Conservation (phyloP, 2,329 filamentous ascomycete genomes). For the Ophiocordyceps unilateralis region DNA sequence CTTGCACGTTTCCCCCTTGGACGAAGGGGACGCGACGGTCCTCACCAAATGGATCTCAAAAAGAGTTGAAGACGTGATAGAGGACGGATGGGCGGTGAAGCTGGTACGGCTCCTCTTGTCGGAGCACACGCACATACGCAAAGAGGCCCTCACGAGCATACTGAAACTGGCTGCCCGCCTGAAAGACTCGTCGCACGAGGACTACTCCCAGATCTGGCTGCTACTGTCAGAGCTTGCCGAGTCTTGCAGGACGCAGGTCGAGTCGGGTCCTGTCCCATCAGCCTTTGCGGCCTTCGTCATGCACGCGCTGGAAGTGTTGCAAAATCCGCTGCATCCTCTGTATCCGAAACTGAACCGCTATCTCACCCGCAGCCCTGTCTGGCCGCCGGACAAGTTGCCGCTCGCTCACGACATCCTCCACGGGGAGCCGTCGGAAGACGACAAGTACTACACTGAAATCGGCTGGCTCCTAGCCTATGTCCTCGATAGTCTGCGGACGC, state of each 20-base stretch:
- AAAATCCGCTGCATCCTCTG: conserved; percentile 61
- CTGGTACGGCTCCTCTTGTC: conserved; percentile 65
- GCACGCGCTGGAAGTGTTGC: conserved; percentile 51
- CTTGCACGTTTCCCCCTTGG: conserved; percentile 29
- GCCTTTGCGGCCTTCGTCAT: conserved; percentile 61
- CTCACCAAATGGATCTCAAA: conserved; percentile 56
- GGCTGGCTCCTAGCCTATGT: conserved; percentile 60
- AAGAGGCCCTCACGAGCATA: conserved; percentile 57
- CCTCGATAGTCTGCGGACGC: conserved; percentile 45
- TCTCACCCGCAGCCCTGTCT: conserved; percentile 59
- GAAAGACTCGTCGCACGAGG: conserved; percentile 52
- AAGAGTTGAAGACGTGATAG: conserved; percentile 59
- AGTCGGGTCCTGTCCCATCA: conserved; percentile 46
- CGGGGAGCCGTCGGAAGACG: conserved; percentile 53
- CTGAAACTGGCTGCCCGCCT: conserved; percentile 46
- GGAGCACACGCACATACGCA: conserved; percentile 54
- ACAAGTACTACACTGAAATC: conserved; percentile 54
- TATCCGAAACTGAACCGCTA: conserved; percentile 80
- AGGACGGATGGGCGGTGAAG: conserved; percentile 54
- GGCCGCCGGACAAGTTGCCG: conserved; percentile 58
- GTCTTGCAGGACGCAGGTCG: conserved; percentile 41
- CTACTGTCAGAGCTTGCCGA: conserved; percentile 67
- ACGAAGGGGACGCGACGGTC: conserved; percentile 31
- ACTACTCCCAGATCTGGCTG: conserved; percentile 63
- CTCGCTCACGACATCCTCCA: conserved; percentile 47